phyloP scores from a whole-genome alignment of 2,329 filamentous ascomycete species.

The Aspergillus novoparasiticus region DNA sequence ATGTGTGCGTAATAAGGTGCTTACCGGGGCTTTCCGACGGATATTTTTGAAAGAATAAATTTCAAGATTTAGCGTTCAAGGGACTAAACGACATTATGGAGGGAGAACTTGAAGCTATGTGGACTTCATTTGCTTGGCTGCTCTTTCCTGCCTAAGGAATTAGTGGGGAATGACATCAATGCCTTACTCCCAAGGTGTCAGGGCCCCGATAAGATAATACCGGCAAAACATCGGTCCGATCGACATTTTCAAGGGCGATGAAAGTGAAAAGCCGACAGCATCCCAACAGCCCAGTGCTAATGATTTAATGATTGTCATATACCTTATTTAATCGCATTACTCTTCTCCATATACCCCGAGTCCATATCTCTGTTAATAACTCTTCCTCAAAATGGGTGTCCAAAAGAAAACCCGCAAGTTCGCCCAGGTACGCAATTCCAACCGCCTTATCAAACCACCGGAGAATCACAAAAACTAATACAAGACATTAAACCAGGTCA shows the following conservation, averaged over 20 bases:
- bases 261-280: background rate
- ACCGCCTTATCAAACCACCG: background rate
- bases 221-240: conserved; percentile 4
- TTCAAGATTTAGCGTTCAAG: too few species aligned
- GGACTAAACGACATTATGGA: too few species aligned
- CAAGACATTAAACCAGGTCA: conserved; percentile 52
- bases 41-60: too few species aligned
- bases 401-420: conserved; percentile 93
- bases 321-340: background rate
- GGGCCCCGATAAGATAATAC: background rate
- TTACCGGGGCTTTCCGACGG: too few species aligned
- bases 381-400: conserved; percentile 69
- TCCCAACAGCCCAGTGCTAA: background rate
- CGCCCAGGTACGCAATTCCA: conserved; percentile 61
- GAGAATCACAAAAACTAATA: conserved; percentile 40
- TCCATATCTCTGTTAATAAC: background rate
- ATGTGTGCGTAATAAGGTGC: too few species aligned
- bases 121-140: too few species aligned
- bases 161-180: background rate
- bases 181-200: background rate
- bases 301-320: background rate
- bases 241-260: background rate
- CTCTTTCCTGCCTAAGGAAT: background rate
- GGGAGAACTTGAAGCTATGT: too few species aligned
- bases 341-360: background rate